Evolutionary conservation across 2,329 filamentous ascomycete genomes (phyloP).

Genomic region (Colletotrichum ledebouriae): DNA sequence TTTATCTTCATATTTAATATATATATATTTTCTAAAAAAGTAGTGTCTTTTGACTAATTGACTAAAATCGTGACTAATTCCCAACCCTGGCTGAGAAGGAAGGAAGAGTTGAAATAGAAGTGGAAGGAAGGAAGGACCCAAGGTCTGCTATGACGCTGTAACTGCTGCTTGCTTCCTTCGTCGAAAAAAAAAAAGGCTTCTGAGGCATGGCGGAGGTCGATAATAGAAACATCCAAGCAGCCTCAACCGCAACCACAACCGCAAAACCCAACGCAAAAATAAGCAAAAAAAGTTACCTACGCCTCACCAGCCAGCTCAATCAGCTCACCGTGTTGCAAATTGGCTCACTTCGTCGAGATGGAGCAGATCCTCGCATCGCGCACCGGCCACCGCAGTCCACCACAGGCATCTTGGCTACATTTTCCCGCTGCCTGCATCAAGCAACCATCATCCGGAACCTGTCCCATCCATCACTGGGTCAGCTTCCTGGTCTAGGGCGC

Average conservation of each 20-base stretch:
- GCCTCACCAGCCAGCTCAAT: constrained; percentile 14
- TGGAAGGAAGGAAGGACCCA: background rate
- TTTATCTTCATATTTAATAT: no score
- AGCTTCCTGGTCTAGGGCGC: constrained; percentile 31
- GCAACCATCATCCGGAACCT: background rate
- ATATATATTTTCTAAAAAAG: no score
- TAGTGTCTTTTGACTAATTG: no score
- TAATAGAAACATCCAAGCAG: constrained; percentile 9
- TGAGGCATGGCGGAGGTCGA: background rate
- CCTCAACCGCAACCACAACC: constrained; percentile 15
- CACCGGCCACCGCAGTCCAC: no score
- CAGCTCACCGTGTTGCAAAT: constrained; percentile 20
- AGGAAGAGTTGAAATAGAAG: background rate
- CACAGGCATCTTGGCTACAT: constrained; percentile 11
- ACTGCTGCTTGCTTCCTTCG: background rate
- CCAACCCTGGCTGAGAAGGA: background rate
- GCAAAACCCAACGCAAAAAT: constrained; percentile 6
- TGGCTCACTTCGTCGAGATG: constrained; percentile 10
- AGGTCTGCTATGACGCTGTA: constrained; percentile 14
- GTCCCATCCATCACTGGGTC: constrained; percentile 23
- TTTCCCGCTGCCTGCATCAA: constrained; percentile 9
- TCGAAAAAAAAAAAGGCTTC: no score
- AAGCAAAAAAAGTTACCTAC: constrained; percentile 10
- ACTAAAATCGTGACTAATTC: no score
- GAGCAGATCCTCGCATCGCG: constrained; percentile 27